These are phyloP conservation scores for Salix koriyanagi DNA, from an alignment of 345 rosid genomes.

Conservation along the genomic window DNA sequence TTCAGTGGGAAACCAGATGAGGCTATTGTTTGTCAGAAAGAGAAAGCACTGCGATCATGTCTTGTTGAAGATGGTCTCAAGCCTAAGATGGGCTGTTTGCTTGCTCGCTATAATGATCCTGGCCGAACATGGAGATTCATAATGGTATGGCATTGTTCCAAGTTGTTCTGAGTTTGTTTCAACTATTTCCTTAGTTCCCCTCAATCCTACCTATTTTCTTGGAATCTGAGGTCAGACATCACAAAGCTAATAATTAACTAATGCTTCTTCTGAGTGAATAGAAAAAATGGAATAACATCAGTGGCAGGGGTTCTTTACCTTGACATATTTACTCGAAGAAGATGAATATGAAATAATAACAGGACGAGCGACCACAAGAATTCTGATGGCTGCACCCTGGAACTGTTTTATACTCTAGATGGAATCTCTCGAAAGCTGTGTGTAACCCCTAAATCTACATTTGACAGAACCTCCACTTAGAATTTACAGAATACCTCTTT, in stretches of 20 bases:
- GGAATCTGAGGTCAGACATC: neutral
- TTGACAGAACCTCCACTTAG: no score
- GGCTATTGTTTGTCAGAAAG: slow-evolving; percentile 51
- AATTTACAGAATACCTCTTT: neutral
- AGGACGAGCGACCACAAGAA: neutral
- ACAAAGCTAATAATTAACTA: neutral
- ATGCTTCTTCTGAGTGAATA: neutral
- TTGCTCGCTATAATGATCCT: slow-evolving; percentile 91
- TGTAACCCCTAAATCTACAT: no score
- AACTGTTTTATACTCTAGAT: neutral
- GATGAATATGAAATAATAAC: neutral
- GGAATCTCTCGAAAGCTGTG: no score
- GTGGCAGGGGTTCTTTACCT: neutral
- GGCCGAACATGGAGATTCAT: slow-evolving; percentile 68
- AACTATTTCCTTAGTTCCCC: neutral
- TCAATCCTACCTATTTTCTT: neutral
- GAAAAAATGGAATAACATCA: neutral
- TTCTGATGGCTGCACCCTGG: neutral
- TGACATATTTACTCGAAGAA: neutral
- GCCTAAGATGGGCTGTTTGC: slow-evolving; percentile 62
- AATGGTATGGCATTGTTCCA: slow-evolving; percentile 43
- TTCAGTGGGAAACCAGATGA: slow-evolving; percentile 85
- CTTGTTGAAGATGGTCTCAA: slow-evolving; percentile 59
- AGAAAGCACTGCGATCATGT: slow-evolving; percentile 49
- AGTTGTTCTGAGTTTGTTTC: neutral